Conservation (phyloP, 257 asterid species). For the Solanum okadae region DNA sequence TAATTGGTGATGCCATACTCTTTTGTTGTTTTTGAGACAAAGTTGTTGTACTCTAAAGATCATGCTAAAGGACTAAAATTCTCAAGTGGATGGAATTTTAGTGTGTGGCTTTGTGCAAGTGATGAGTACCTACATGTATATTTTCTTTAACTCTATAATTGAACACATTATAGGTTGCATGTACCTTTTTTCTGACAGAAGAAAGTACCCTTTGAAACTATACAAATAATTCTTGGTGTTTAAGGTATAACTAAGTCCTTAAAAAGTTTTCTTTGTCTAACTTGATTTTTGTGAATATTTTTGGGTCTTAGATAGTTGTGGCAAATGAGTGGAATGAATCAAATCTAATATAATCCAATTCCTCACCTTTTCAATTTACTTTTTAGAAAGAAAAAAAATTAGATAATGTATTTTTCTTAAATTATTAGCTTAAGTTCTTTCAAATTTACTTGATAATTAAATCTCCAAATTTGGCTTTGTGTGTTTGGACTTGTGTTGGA, state of each 20-base stretch:
- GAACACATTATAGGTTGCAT: neutral
- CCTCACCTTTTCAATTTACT: neutral
- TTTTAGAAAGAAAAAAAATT: neutral
- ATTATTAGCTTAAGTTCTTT: neutral
- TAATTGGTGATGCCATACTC: neutral
- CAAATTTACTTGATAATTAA: neutral
- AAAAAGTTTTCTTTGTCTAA: neutral
- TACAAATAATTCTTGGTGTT: neutral
- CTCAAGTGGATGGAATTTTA: neutral
- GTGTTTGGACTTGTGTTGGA: neutral
- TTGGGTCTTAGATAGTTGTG: neutral
- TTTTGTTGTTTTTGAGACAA: neutral
- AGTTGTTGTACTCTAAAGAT: neutral
- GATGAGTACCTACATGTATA: neutral
- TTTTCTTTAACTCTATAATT: neutral
- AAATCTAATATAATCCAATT: neutral
- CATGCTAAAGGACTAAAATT: neutral
- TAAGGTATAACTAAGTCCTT: neutral
- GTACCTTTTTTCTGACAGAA: neutral
- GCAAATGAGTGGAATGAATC: neutral
- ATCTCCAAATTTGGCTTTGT: neutral
- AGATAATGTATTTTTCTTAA: neutral
- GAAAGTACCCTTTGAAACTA: neutral
- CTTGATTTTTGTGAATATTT: neutral
- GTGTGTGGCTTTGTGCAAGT: neutral